Evolutionary conservation across 1,139 yeast genomes (phyloP).

Genomic region (Yamadazyma dendronema): DNA sequence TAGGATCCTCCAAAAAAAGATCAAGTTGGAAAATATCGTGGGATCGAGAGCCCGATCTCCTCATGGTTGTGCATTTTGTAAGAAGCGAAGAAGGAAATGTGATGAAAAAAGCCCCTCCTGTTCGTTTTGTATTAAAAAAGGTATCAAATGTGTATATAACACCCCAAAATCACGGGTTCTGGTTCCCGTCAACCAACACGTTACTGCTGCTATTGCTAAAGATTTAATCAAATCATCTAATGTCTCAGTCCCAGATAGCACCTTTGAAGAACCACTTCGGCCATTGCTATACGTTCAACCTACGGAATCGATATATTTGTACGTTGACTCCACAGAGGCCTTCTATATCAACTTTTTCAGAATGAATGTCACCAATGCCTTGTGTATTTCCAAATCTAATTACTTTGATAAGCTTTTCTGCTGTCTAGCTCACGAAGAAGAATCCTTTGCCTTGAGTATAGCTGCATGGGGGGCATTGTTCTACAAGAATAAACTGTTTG

Average conservation of each 20-base stretch:
- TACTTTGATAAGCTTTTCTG: conserved; percentile 44
- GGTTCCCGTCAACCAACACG: neutral
- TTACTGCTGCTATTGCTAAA: neutral
- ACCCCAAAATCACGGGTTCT: neutral
- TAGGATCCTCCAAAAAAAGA: conserved; percentile 8
- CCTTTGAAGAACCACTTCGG: too few species aligned
- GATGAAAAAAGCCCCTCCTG: conserved; percentile 45
- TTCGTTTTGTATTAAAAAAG: conserved; percentile 28
- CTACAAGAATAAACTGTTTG: conserved; percentile 14
- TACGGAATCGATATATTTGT: neutral
- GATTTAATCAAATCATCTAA: neutral
- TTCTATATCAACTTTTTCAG: conserved; percentile 9
- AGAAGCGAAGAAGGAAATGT: conserved; percentile 34
- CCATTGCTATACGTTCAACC: neutral
- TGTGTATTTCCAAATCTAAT: conserved; percentile 33
- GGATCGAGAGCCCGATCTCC: conserved; percentile 17
- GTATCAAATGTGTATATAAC: conserved; percentile 24
- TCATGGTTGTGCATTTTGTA: conserved; percentile 31
- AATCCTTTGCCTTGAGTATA: conserved; percentile 37
- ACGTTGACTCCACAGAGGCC: conserved; percentile 2
- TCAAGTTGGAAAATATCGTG: conserved; percentile 13
- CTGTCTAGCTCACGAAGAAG: conserved; percentile 38
- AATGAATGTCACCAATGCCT: conserved; percentile 17
- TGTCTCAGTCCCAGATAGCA: too few species aligned
- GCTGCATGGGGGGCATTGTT: conserved; percentile 43